Evolutionary conservation across 1,284 basidiomycete species (phyloP).

Genomic region (Trametes polyzona): DNA sequence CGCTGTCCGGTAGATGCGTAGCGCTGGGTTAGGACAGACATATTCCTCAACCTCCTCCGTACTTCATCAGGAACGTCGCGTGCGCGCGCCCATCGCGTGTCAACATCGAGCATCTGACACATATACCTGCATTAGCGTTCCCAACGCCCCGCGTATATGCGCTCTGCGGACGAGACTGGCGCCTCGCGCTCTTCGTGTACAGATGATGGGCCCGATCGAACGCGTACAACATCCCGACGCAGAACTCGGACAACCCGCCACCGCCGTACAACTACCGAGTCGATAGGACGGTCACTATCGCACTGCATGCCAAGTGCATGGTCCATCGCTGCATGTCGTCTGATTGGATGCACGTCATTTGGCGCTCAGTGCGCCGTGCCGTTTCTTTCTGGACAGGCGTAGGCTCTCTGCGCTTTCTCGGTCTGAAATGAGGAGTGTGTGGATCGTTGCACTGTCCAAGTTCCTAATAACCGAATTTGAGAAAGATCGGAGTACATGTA

Average conservation of each 20-base stretch:
- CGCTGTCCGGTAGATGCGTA: not conserved
- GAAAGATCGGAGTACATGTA: too few relatives aligned
- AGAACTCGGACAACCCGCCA: not conserved
- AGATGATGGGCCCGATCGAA: conserved; percentile 5
- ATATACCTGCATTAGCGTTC: too few relatives aligned
- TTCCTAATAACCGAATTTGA: too few relatives aligned
- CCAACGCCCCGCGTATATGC: conserved; percentile 10
- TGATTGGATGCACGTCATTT: too few relatives aligned
- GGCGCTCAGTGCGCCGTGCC: too few relatives aligned
- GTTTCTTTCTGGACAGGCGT: too few relatives aligned
- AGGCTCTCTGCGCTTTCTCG: not conserved
- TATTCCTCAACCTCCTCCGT: conserved; percentile 3
- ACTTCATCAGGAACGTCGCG: conserved; percentile 8
- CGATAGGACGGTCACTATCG: not conserved
- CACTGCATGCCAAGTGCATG: not conserved
- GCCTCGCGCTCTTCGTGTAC: not conserved
- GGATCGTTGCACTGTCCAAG: too few relatives aligned
- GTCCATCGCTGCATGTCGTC: not conserved
- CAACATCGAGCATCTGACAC: too few relatives aligned
- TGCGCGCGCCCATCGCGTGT: too few relatives aligned
- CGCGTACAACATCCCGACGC: conserved; percentile 4
- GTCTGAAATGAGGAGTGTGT: too few relatives aligned
- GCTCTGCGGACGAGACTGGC: conserved; percentile 4
- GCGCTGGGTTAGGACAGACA: conserved; percentile 1
- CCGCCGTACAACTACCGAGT: not conserved